phyloP scores from a whole-genome alignment of 495 filamentous ascomycete genomes.

The Tuber calosporum region DNA sequence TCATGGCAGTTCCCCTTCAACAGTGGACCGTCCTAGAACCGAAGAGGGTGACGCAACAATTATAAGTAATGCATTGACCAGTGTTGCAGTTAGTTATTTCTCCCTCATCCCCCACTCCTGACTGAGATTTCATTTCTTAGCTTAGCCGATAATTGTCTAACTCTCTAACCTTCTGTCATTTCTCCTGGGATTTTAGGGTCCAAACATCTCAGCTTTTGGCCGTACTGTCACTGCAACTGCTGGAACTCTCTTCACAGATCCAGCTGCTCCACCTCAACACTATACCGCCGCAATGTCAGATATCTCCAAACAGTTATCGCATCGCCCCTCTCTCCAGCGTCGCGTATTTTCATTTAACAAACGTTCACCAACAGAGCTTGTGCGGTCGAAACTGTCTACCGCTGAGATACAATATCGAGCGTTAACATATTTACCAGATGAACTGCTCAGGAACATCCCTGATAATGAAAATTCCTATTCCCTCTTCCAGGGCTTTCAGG shows the following conservation, averaged over 20 bases:
- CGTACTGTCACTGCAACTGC: constrained; percentile 93
- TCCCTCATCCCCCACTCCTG: constrained; percentile 19
- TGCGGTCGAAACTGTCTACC: constrained; percentile 84
- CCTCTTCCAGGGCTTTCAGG: constrained; percentile 93
- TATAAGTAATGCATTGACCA: constrained; percentile 34
- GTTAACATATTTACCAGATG: constrained; percentile 79
- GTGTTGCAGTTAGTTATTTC: constrained; percentile 33
- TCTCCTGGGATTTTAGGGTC: constrained; percentile 53
- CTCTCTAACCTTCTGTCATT: constrained; percentile 24
- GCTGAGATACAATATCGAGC: constrained; percentile 93
- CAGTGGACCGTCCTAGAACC: constrained; percentile 26
- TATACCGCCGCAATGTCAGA: constrained; percentile 84
- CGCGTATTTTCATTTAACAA: constrained; percentile 81
- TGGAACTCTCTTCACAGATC: constrained; percentile 65
- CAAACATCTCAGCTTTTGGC: constrained; percentile 84
- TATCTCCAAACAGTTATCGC: constrained; percentile 72
- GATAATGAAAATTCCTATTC: constrained; percentile 79
- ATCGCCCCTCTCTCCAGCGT: constrained; percentile 72
- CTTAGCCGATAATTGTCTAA: constrained; percentile 27
- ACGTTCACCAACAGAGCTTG: constrained; percentile 82
- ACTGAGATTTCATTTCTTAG: constrained; percentile 27
- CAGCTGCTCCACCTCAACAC: constrained; percentile 51
- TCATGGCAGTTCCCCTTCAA: constrained; percentile 38
- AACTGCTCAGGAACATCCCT: constrained; percentile 79
- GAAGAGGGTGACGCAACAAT: constrained; percentile 26